phyloP scores from a whole-genome alignment of 805 yeast species.

The Komagataella ulmi region DNA sequence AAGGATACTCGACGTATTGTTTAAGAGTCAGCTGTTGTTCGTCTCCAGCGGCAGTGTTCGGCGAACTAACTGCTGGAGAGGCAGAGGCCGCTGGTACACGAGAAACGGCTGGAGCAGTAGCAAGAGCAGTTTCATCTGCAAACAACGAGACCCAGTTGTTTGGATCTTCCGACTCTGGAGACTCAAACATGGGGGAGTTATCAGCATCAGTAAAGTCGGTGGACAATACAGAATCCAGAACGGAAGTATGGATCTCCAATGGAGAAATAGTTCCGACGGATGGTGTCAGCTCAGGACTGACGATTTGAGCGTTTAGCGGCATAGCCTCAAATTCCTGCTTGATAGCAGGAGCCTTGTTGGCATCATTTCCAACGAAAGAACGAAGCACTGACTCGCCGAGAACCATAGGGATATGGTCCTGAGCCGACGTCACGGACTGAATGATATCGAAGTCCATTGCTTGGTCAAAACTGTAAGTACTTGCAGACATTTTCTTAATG shows the following conservation, averaged over 20 bases:
- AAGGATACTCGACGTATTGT: background rate
- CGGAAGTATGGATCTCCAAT: slow-evolving; percentile 36
- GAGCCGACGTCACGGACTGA: background rate
- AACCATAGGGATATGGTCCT: slow-evolving; percentile 9
- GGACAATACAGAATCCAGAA: slow-evolving; percentile 37
- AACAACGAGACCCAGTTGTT: slow-evolving; percentile 52
- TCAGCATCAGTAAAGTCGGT: slow-evolving; percentile 13
- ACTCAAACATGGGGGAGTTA: slow-evolving; percentile 53
- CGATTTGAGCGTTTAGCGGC: background rate
- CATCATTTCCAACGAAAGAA: slow-evolving; percentile 7
- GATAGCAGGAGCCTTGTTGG: background rate
- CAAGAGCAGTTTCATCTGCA: slow-evolving; percentile 18
- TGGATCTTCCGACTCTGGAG: slow-evolving; percentile 22
- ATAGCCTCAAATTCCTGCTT: background rate
- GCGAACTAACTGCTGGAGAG: background rate
- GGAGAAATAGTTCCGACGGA: slow-evolving; percentile 26
- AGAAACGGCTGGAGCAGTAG: background rate
- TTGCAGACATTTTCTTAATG: slow-evolving; percentile 2
- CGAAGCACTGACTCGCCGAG: slow-evolving; percentile 21
- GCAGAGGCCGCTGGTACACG: background rate
- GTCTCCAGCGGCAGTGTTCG: background rate
- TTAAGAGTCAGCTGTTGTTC: background rate
- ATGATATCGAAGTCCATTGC: background rate
- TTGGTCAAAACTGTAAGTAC: background rate
- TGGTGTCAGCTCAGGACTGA: background rate